Conservation (phyloP, 768 basidiomycete genomes). For the Atractiella rhizophila region DNA sequence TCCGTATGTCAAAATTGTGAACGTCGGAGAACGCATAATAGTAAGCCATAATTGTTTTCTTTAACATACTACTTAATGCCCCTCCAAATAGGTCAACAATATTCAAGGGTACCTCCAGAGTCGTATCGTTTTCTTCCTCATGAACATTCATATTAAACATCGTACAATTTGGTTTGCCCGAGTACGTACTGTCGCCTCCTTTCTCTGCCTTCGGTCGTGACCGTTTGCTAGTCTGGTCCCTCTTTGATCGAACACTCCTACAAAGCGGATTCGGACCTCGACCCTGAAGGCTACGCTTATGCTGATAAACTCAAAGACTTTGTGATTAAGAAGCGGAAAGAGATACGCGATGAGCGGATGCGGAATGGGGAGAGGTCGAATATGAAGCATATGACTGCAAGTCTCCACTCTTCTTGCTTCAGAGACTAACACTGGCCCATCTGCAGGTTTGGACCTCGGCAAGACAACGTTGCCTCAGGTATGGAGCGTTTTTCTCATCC, state of each 20-base stretch:
- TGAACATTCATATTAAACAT: conserved; percentile 92
- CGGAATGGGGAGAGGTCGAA: conserved; percentile 25
- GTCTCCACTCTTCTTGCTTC: neutral
- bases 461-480: conserved; percentile 66
- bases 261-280: conserved; percentile 91
- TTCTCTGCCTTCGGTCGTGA: neutral
- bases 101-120: conserved; percentile 79
- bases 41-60: no score
- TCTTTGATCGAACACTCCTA: conserved; percentile 95
- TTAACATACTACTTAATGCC: no score
- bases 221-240: conserved; percentile 58
- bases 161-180: conserved; percentile 90
- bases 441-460: conserved; percentile 89
- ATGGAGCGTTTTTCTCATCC: no score
- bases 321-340: conserved; percentile 55
- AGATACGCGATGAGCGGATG: conserved; percentile 39
- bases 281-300: conserved; percentile 86
- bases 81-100: no score
- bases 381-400: conserved; percentile 23
- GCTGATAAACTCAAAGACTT: conserved; percentile 71
- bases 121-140: conserved; percentile 88
- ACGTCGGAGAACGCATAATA: conserved; percentile 89
- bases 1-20: conserved; percentile 83
- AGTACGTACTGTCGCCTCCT: conserved; percentile 27
- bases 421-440: neutral